Conservation (phyloP, 352 stramenopile species). For the Phytopythium delawarense region DNA sequence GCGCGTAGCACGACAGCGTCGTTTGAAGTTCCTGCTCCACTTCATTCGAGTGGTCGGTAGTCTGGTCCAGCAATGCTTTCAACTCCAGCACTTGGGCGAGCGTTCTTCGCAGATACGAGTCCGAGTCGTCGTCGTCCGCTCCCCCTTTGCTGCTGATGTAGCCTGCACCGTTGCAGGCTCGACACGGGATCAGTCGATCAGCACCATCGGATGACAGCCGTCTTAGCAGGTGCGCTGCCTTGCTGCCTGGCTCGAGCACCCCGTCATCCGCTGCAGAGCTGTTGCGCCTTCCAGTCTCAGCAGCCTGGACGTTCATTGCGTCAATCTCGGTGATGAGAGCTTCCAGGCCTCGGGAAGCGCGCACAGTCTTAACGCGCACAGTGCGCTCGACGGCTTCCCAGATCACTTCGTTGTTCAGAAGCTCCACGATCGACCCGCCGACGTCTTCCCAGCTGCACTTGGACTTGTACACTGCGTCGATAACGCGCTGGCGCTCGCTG, state of each 20-base stretch:
- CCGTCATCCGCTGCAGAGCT: background rate
- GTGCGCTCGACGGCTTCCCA: constrained; percentile 53
- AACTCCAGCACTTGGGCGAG: constrained; percentile 57
- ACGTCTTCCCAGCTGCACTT: constrained; percentile 57
- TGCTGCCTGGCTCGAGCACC: background rate
- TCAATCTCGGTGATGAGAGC: constrained; percentile 39
- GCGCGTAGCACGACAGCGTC: constrained; percentile 17
- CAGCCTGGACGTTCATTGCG: constrained; percentile 1
- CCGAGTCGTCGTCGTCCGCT: constrained; percentile 22
- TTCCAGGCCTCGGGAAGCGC: constrained; percentile 38
- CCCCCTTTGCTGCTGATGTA: constrained; percentile 31
- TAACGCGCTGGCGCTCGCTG: constrained; percentile 45
- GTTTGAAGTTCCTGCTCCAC: constrained; percentile 39
- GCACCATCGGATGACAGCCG: constrained; percentile 4
- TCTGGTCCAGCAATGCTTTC: constrained; percentile 36
- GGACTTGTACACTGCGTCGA: constrained; percentile 46
- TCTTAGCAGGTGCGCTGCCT: background rate
- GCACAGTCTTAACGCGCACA: constrained; percentile 33
- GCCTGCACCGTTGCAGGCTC: constrained; percentile 44
- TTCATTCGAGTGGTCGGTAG: constrained; percentile 19
- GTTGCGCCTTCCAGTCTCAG: background rate
- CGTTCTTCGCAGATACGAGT: constrained; percentile 60
- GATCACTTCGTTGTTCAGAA: constrained; percentile 63
- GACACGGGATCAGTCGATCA: constrained; percentile 41
- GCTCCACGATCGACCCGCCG: constrained; percentile 41